Conservation (phyloP, 2,329 filamentous ascomycete genomes). For the Aspergillus candidus region DNA sequence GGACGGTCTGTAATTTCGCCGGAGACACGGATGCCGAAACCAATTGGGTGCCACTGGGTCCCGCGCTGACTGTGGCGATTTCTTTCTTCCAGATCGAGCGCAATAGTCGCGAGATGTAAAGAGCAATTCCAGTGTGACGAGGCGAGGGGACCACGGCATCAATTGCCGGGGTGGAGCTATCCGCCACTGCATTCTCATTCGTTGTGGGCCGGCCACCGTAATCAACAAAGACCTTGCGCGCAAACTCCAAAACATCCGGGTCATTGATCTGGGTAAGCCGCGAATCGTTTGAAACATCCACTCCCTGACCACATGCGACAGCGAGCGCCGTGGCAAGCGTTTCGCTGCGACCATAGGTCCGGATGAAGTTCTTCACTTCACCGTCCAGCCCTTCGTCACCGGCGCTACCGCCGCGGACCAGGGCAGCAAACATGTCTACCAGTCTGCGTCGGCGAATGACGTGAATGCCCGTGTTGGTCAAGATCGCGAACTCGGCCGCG, state of each 20-base stretch:
- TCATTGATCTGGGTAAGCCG: conserved; percentile 68
- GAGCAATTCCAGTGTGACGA: conserved; percentile 76
- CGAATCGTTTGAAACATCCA: conserved; percentile 66
- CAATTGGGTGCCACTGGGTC: conserved; percentile 54
- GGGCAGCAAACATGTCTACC: conserved; percentile 84
- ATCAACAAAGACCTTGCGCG: conserved; percentile 82
- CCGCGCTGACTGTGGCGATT: conserved; percentile 56
- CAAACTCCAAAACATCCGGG: conserved; percentile 76
- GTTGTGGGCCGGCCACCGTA: conserved; percentile 82
- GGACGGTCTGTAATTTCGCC: conserved; percentile 66
- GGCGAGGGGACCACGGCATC: conserved; percentile 84
- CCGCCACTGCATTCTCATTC: conserved; percentile 65
- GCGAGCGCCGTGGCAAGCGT: conserved; percentile 86
- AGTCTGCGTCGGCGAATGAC: conserved; percentile 75
- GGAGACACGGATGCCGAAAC: conserved; percentile 63
- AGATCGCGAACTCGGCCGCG: conserved; percentile 76
- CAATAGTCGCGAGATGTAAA: conserved; percentile 84
- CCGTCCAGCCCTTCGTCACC: conserved; percentile 67
- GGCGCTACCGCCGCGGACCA: conserved; percentile 67
- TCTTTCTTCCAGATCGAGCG: conserved; percentile 79
- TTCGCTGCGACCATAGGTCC: conserved; percentile 79
- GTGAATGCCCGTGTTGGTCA: conserved; percentile 88
- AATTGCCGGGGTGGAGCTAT: conserved; percentile 58
- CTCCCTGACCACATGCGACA: conserved; percentile 89
- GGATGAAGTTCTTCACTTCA: conserved; percentile 77